These are phyloP conservation scores for Torrubiella hemipterigena DNA, from an alignment of 2,329 filamentous ascomycete species.

Conservation along the genomic window DNA sequence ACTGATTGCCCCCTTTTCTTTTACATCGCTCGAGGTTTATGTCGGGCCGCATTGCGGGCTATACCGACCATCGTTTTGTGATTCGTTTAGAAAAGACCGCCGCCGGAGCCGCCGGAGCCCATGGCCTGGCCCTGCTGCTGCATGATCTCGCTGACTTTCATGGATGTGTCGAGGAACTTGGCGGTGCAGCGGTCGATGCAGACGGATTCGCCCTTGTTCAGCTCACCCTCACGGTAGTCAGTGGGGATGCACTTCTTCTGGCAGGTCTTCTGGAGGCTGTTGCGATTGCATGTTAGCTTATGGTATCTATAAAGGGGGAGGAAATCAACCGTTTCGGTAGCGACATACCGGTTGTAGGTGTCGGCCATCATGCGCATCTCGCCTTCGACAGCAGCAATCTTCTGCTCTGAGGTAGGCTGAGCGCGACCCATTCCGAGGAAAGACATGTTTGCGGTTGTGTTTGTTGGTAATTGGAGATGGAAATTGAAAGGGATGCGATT, in stretches of 20 bases:
- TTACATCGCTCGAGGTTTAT: too few relatives aligned
- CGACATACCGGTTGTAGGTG: constrained; percentile 85
- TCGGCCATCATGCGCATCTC: constrained; percentile 97
- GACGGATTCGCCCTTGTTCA: constrained; percentile 98
- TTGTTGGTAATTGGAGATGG: background rate
- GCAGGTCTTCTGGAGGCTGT: constrained; percentile 77
- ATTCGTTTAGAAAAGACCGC: constrained; percentile 27
- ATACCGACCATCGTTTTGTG: background rate
- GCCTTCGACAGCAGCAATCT: constrained; percentile 90
- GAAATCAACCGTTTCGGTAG: constrained; percentile 1
- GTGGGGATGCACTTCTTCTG: constrained; percentile 85
- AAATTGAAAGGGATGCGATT: background rate
- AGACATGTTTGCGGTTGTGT: constrained; percentile 23
- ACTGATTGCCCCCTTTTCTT: too few relatives aligned
- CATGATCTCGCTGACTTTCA: constrained; percentile 96
- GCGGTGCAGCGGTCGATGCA: constrained; percentile 94
- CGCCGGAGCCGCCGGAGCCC: constrained; percentile 39
- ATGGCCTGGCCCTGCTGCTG: constrained; percentile 69
- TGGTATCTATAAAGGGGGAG: background rate
- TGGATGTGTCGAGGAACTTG: constrained; percentile 98
- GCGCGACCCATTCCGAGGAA: constrained; percentile 44
- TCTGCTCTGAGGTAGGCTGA: constrained; percentile 89
- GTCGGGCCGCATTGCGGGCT: too few relatives aligned
- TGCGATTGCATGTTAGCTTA: background rate
- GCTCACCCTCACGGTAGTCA: constrained; percentile 88